Evolutionary conservation across 768 basidiomycete species (phyloP).

Genomic region (Phanerochaete carnosa): DNA sequence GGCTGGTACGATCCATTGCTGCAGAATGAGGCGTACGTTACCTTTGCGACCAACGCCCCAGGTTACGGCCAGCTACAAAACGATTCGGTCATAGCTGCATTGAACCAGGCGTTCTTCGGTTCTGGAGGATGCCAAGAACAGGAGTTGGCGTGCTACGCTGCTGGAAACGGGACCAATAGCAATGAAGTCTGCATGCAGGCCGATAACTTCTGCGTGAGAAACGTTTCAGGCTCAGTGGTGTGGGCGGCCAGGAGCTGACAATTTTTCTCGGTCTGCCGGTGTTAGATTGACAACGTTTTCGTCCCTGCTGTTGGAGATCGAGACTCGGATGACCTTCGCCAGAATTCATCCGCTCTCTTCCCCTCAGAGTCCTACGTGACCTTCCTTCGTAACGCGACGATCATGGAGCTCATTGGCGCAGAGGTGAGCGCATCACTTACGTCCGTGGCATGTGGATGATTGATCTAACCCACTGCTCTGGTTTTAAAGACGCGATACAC

Average conservation of each 20-base stretch:
- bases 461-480: neutral
- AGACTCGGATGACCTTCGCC: constrained; percentile 56
- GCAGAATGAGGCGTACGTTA: constrained; percentile 58
- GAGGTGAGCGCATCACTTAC: constrained; percentile 18
- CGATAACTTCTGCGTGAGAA: constrained; percentile 53
- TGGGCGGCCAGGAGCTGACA: neutral
- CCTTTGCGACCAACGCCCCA: constrained; percentile 59
- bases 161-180: constrained; percentile 43
- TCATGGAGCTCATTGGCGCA: constrained; percentile 47
- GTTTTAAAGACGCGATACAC: constrained; percentile 35
- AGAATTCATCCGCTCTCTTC: constrained; percentile 48
- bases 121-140: constrained; percentile 51
- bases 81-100: constrained; percentile 37
- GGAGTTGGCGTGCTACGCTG: constrained; percentile 53
- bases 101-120: constrained; percentile 48
- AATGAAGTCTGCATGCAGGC: constrained; percentile 48
- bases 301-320: constrained; percentile 48
- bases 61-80: constrained; percentile 63
- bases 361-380: constrained; percentile 55
- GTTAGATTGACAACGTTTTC: constrained; percentile 44
- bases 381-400: constrained; percentile 36
- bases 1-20: constrained; percentile 67
- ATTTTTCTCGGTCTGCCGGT: neutral
- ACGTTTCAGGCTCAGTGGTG: neutral
- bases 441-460: neutral